These are phyloP conservation scores for Backusella sp. DNA, from an alignment of 192 early-diverging fungal species.

Conservation along the genomic window DNA sequence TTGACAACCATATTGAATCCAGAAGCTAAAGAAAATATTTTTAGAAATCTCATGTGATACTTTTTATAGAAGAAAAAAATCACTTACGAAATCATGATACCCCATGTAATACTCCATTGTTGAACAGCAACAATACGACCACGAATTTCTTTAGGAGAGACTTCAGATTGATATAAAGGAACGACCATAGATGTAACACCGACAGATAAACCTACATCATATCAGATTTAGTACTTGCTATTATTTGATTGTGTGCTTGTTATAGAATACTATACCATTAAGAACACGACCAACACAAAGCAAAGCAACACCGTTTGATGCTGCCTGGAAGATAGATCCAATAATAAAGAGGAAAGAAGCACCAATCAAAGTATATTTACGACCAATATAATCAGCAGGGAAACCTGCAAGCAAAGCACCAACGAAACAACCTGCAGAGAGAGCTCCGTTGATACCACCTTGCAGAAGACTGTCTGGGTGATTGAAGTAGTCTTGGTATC, in stretches of 20 bases:
- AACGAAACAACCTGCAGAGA: conserved; percentile 73
- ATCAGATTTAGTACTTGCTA: not conserved
- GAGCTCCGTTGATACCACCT: conserved; percentile 64
- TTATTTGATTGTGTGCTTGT: not conserved
- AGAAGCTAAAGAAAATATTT: conserved; percentile 39
- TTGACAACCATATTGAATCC: conserved; percentile 58
- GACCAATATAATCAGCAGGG: conserved; percentile 65
- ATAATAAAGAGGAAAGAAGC: conserved; percentile 66
- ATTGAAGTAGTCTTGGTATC: conserved; percentile 59
- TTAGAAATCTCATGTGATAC: not conserved
- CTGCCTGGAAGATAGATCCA: conserved; percentile 74
- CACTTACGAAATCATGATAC: conserved; percentile 55
- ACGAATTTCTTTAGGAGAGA: conserved; percentile 80
- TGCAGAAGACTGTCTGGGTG: conserved; percentile 48
- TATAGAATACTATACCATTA: conserved; percentile 47
- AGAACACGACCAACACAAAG: conserved; percentile 79
- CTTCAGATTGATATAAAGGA: conserved; percentile 75
- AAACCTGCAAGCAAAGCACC: conserved; percentile 68
- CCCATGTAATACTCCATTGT: conserved; percentile 95
- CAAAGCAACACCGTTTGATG: conserved; percentile 54
- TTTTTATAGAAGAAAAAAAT: conserved; percentile 32
- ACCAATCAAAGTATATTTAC: conserved; percentile 68
- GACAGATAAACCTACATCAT: conserved; percentile 54
- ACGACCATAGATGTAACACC: conserved; percentile 76
- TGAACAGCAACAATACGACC: conserved; percentile 84